phyloP scores from a whole-genome alignment of 2,329 filamentous ascomycete genomes.

The Neophaeococcomyces mojaviensis region DNA sequence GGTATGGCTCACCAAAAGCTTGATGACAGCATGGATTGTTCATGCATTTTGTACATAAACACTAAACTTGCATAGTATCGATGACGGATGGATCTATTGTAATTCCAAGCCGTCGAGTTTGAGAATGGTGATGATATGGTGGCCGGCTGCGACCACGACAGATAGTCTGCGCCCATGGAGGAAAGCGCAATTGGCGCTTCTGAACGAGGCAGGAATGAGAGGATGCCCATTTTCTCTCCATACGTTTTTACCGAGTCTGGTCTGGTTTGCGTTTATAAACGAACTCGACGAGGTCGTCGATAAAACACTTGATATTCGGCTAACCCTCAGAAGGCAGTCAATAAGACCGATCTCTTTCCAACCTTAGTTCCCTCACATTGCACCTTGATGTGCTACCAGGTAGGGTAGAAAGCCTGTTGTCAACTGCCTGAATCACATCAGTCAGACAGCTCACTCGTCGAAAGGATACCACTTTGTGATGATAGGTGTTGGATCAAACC shows the following conservation, averaged over 20 bases:
- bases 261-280: too few species aligned
- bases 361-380: too few species aligned
- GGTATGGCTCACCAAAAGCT: background rate
- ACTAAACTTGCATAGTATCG: background rate
- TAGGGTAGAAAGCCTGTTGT: background rate
- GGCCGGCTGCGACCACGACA: too few species aligned
- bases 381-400: too few species aligned
- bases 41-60: constrained; percentile 11
- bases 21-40: constrained; percentile 56
- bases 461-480: constrained; percentile 21
- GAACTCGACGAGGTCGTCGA: too few species aligned
- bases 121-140: background rate
- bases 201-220: background rate
- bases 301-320: too few species aligned
- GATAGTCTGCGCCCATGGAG: too few species aligned
- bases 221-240: constrained; percentile 4
- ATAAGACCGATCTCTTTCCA: too few species aligned
- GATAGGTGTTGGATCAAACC: constrained; percentile 14
- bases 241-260: too few species aligned
- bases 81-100: background rate
- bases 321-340: too few species aligned
- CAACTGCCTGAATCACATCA: background rate
- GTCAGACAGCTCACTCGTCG: background rate
- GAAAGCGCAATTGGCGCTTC: too few species aligned
- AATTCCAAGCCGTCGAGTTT: background rate